Evolutionary conservation across 768 basidiomycete genomes (phyloP), one percentile per base, ranked within the genome.

Genomic region (Lyophyllum shimeji): DNA sequence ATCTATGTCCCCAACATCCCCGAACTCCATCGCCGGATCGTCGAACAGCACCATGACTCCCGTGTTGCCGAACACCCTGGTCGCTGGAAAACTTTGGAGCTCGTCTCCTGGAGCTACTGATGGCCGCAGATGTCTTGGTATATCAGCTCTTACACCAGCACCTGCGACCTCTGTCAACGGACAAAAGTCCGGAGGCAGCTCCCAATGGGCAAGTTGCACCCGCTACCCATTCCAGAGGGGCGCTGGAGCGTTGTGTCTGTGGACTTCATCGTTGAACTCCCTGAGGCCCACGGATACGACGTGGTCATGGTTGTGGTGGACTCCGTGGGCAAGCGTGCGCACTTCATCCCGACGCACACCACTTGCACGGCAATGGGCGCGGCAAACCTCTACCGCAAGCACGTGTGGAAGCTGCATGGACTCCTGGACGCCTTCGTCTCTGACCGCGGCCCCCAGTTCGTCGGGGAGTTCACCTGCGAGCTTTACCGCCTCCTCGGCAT

Each of bases 31-130:
- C 15, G 48, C 6, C 20, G 25, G 21, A 55, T 61, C 74, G 5
- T 63, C 58, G 27, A 74, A 71, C 53, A 75, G 71, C 63, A 56
- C 37, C 23, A 66, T 61, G n/a, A 58, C 69, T 50, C 49, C 0
- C 50, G 23, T 3, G 13, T 37, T 3, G 43, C 34, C 6, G 55
- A 27, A 7, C 48, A 56, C 34, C 49, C 49, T 8, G 43, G 55
- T 3, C 11, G 18, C 3, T 42, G 29, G 20, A 56, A 56, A 13
- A 50, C n/a, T 7, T 31, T 56, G 23, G 55, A 42, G 46, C 56
- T 65, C 5, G 51, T 65, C 7, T 62, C 57, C 12, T 31, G 56
- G n/a, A 64, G 63, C 46, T 65, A 64, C 45, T 64, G 57, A 56
- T 67, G 61, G 66, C 63, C 61, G 1, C 57, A 62, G 52, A 57